Evolutionary conservation across 148 eudicot genomes (phyloP).

Genomic region (Polygonum maritimum): DNA sequence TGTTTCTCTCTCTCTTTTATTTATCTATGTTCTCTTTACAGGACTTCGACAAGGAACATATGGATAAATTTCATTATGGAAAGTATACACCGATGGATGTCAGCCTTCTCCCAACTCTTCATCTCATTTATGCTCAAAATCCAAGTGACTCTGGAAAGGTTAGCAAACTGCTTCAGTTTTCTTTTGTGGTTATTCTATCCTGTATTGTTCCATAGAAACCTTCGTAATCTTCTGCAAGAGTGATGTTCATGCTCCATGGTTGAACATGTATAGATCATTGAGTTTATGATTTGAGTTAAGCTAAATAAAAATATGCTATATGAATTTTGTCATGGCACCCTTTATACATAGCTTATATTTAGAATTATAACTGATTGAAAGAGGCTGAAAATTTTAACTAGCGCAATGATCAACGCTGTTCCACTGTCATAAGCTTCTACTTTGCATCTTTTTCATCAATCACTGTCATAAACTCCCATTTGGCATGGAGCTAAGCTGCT

Average conservation of each 20-base stretch:
- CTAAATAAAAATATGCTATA: neutral
- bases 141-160: conserved; percentile 99
- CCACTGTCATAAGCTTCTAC: neutral
- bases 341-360: neutral
- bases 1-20: neutral
- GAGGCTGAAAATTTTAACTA: neutral
- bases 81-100: conserved; percentile 62
- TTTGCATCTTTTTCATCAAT: neutral
- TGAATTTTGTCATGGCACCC: neutral
- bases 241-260: no score
- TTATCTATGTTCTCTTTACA: conserved; percentile 17
- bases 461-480: neutral
- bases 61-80: conserved; percentile 76
- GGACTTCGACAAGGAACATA: conserved; percentile 69
- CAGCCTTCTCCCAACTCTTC: conserved; percentile 65
- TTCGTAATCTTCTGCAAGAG: no score
- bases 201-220: no score
- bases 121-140: conserved; percentile 90
- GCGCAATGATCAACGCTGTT: neutral
- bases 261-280: neutral
- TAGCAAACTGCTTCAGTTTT: conserved; percentile 8
- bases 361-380: neutral
- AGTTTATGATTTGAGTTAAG: no score
- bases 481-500: neutral
- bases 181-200: neutral